Percentiles rank a stretch among this genome's conserved stretches.
phyloP scores from a whole-genome alignment of 1,284 basidiomycete genomes.

The Moesziomyces globuligerus region DNA sequence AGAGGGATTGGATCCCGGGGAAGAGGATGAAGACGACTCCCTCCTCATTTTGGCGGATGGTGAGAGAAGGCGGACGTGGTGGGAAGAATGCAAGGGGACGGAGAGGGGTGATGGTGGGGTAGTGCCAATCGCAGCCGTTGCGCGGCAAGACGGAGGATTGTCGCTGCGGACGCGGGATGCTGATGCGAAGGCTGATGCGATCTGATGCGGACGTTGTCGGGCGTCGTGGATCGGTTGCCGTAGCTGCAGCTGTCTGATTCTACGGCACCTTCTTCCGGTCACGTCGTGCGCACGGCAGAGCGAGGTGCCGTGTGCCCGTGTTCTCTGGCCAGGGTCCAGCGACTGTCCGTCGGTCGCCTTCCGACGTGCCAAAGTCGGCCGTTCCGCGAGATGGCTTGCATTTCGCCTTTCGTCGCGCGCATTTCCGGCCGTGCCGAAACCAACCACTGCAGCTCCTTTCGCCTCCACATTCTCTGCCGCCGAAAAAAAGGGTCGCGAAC shows the following conservation, averaged over 20 bases:
- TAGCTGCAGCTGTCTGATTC: not conserved
- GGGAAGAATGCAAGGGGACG: not conserved
- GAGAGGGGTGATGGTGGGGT: not conserved
- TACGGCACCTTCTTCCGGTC: not conserved
- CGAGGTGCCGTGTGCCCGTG: no score
- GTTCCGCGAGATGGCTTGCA: no score
- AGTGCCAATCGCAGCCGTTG: not conserved
- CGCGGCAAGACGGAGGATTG: no score
- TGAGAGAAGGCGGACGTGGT: no score
- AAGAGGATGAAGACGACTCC: conserved; percentile 10
- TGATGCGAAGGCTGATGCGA: no score
- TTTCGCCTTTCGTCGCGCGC: not conserved
- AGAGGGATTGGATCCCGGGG: conserved; percentile 28
- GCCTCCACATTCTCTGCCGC: not conserved
- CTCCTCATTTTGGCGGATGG: conserved; percentile 22
- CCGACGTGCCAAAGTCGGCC: not conserved
- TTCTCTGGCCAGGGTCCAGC: not conserved
- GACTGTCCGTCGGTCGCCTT: no score
- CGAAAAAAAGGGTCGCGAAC: no score
- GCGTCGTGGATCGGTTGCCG: not conserved
- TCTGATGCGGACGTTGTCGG: not conserved
- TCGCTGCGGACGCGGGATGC: no score
- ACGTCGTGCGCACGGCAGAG: no score
- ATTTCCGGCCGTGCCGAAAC: no score
- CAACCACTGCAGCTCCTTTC: no score